Conservation (phyloP, 129 eudicot genomes). For the Pseudognaphalium luteoalbum region DNA sequence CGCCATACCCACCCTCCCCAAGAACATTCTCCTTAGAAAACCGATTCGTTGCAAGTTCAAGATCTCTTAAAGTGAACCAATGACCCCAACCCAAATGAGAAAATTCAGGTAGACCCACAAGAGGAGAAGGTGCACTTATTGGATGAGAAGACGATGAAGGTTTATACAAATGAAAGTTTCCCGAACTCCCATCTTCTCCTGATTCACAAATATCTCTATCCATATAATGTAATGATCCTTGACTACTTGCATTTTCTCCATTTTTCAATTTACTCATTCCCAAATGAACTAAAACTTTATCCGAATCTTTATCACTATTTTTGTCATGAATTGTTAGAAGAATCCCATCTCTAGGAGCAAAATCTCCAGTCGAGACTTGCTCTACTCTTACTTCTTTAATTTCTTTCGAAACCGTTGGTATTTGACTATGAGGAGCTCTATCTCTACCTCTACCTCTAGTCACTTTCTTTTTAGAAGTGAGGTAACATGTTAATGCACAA, state of each 20-base stretch:
- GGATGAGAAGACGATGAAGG: constrained; percentile 66
- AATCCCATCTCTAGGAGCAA: constrained; percentile 61
- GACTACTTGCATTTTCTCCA: constrained; percentile 65
- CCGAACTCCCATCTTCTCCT: constrained; percentile 79
- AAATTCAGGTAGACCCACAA: constrained; percentile 80
- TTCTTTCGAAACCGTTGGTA: constrained; percentile 80
- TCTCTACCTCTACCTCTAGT: constrained; percentile 45
- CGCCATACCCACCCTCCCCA: constrained; percentile 91
- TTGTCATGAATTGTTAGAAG: constrained; percentile 84
- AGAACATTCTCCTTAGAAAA: constrained; percentile 78
- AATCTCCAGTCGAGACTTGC: constrained; percentile 67
- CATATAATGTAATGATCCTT: constrained; percentile 60
- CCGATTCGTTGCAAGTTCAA: constrained; percentile 71
- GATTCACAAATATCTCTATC: constrained; percentile 61
- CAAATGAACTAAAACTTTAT: constrained; percentile 70
- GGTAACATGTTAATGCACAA: constrained; percentile 60
- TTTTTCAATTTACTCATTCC: constrained; percentile 54
- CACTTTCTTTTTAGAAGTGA: constrained; percentile 67
- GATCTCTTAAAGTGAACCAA: constrained; percentile 85
- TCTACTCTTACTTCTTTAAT: constrained; percentile 89
- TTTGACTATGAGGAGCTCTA: constrained; percentile 57
- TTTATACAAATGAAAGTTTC: constrained; percentile 47
- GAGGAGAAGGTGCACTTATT: constrained; percentile 75
- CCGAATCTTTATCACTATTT: constrained; percentile 71
- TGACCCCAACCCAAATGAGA: constrained; percentile 96